Evolutionary conservation across 208 protist genomes (phyloP).

Genomic region (Crithidia thermophila): DNA sequence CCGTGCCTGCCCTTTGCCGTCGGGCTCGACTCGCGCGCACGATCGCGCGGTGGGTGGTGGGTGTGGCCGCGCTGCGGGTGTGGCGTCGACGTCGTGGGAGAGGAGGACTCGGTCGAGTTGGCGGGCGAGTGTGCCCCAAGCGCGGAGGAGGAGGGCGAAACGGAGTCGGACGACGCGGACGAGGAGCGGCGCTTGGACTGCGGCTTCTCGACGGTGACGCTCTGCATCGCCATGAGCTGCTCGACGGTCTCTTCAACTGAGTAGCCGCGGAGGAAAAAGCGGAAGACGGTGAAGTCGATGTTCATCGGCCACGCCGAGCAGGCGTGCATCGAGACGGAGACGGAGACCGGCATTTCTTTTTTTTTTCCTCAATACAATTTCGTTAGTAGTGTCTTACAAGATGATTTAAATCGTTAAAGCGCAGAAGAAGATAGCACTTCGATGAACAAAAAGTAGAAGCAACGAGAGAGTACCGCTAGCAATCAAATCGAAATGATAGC

Average conservation of each 20-base stretch:
- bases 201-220: not conserved
- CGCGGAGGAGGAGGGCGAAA: not conserved
- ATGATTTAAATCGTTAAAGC: too few relatives aligned
- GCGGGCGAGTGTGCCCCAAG: not conserved
- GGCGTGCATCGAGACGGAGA: slow-evolving; percentile 74
- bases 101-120: not conserved
- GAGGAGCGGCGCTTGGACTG: not conserved
- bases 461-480: too few relatives aligned
- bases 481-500: too few relatives aligned
- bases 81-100: not conserved
- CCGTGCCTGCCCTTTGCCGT: not conserved
- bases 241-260: slow-evolving; percentile 76
- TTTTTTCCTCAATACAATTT: too few relatives aligned
- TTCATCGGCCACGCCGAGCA: slow-evolving; percentile 68
- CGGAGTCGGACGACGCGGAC: not conserved
- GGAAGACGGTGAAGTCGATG: slow-evolving; percentile 74
- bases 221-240: slow-evolving; percentile 43
- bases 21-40: not conserved
- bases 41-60: not conserved
- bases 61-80: not conserved
- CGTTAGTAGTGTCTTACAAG: too few relatives aligned
- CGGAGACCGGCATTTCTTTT: slow-evolving; percentile 49
- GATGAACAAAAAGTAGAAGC: too few relatives aligned
- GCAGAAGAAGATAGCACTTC: too few relatives aligned
- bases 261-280: slow-evolving; percentile 64